Evolutionary conservation across 345 rosid species (phyloP).

Genomic region (Diplotaxis tenuifolia): DNA sequence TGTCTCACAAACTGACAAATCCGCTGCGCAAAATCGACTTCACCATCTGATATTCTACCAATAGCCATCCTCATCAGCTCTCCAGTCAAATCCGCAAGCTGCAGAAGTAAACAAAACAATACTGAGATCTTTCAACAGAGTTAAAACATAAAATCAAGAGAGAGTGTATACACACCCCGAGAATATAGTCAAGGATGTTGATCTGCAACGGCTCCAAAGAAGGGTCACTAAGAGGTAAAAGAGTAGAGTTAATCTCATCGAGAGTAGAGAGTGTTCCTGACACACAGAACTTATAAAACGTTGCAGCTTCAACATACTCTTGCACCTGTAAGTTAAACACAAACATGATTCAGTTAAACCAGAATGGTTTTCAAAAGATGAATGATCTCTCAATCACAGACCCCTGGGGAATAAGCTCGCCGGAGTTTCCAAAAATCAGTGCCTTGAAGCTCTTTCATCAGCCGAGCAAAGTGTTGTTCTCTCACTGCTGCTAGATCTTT

Average conservation of each 20-base stretch:
- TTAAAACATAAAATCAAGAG: not conserved
- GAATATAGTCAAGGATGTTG: constrained; percentile 40
- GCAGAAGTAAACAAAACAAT: constrained; percentile 8
- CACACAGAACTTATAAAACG: constrained; percentile 77
- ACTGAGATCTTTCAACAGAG: not conserved
- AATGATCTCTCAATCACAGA: constrained; percentile 31
- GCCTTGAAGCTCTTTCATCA: constrained; percentile 83
- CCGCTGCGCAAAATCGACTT: constrained; percentile 71
- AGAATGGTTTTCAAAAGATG: not conserved
- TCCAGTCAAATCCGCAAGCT: constrained; percentile 98
- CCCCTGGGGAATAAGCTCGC: constrained; percentile 94
- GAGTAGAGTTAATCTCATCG: constrained; percentile 67
- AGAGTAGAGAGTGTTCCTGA: constrained; percentile 65
- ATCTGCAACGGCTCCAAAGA: constrained; percentile 73
- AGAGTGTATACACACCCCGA: not conserved
- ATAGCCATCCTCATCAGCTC: constrained; percentile 96
- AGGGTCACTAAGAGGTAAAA: constrained; percentile 66
- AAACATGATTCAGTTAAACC: not conserved
- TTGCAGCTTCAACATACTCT: constrained; percentile 94
- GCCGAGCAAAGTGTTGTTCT: constrained; percentile 53
- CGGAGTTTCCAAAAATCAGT: constrained; percentile 91
- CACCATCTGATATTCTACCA: constrained; percentile 86
- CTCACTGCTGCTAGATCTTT: constrained; percentile 69
- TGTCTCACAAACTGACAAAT: constrained; percentile 78
- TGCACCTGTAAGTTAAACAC: constrained; percentile 58